Evolutionary conservation across 2,329 filamentous ascomycete species (phyloP), one percentile per base, ranked within the genome.

Genomic region (Ustilaginoidea virens): DNA sequence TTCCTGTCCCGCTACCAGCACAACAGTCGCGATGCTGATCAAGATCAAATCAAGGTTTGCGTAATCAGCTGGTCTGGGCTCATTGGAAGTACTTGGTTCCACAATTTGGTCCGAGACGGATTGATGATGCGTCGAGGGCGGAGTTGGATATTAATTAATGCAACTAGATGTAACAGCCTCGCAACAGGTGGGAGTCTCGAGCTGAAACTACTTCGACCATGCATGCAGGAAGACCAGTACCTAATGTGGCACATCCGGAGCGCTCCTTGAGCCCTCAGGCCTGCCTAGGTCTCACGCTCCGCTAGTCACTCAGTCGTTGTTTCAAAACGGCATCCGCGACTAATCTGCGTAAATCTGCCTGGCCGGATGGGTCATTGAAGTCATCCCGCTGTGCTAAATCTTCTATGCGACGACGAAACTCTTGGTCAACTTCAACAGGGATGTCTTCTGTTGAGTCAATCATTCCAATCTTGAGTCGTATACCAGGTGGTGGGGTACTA

Each of bases 371-470:
- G 5, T 74, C 78, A 42, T 87, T 64, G 44, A 94, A 92, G 46
- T 96, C 85, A 15, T 79, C 74, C 23, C 83, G 66, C 20, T 76
- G 67, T 2, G 90, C 86, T 34, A 98, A 57, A 52, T 93, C 80
- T 45, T 96, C 85, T 46, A 98, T 96, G 30, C 81, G 68, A 39
- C 78, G 65, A 46, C 78, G 73, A 40, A 98, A 82, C 40, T 86
- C 85, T 2, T 81, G 74, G 47, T 96, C 85, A 7, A 77, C 69
- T 33, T 75, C 72, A 22, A 63, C 63, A 2, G 61, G 63, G 5
- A 69, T 68, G 9, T 70, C 72, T 25, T 70, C 61, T 1, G 51
- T 60, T 40, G 77, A 67, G 5, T 67, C 62, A 61, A 90, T 74
- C 2, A 79, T 80, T 26, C 79, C 79, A 33, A 96, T 54, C 18